A percentile compares a stretch with the other conserved stretches of the same genome.
Evolutionary conservation across 352 stramenopile species (phyloP).

Genomic region (Pythium angustatum): DNA sequence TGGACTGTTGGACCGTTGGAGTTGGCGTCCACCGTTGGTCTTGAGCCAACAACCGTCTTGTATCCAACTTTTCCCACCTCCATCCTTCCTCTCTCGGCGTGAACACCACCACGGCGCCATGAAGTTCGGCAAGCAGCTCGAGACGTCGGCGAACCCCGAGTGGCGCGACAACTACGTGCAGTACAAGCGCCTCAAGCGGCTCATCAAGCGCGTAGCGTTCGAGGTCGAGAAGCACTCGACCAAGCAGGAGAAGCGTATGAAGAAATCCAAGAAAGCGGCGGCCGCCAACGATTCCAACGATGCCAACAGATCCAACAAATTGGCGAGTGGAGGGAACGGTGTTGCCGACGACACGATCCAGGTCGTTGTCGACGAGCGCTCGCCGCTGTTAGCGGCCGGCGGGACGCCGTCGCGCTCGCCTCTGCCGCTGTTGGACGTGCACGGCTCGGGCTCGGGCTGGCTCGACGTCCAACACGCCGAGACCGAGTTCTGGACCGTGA

Average conservation of each 20-base stretch:
- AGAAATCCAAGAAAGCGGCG: constrained; percentile 27
- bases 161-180: constrained; percentile 91
- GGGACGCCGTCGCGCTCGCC: background rate
- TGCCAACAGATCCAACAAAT: constrained; percentile 24
- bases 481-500: constrained; percentile 83
- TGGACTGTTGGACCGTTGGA: background rate
- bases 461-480: constrained; percentile 74
- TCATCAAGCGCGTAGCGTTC: constrained; percentile 91
- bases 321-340: no score
- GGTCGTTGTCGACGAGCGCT: constrained; percentile 59
- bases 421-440: constrained; percentile 33
- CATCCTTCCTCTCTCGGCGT: background rate
- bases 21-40: no score
- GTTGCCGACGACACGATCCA: constrained; percentile 36
- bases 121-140: constrained; percentile 94
- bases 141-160: constrained; percentile 87
- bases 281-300: background rate
- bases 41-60: background rate
- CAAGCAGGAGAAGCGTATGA: constrained; percentile 72
- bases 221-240: constrained; percentile 81
- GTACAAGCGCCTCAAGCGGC: constrained; percentile 91
- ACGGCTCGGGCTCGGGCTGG: constrained; percentile 30
- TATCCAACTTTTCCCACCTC: no score
- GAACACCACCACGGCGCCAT: constrained; percentile 35
- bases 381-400: constrained; percentile 49